phyloP scores from a whole-genome alignment of 768 basidiomycete species.

The Mycena vulgaris region DNA sequence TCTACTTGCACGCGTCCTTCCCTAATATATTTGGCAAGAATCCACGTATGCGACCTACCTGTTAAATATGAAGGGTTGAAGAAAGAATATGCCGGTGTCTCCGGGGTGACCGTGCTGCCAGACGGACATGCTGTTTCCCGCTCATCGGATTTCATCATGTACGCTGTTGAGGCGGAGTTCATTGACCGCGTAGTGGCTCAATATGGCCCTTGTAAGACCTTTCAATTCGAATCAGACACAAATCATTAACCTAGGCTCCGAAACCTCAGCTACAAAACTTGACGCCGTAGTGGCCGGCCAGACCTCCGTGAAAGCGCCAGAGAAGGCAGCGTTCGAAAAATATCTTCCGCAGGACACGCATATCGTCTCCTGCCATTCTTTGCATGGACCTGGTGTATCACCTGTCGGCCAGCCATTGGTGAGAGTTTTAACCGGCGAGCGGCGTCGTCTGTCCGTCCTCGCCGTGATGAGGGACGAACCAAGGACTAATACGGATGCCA shows the following conservation, averaged over 20 bases:
- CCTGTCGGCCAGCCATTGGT: slow-evolving; percentile 94
- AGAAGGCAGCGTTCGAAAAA: slow-evolving; percentile 90
- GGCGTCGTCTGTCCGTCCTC: not conserved
- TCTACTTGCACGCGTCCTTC: slow-evolving; percentile 13
- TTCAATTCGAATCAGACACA: not conserved
- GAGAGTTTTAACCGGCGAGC: too few relatives aligned
- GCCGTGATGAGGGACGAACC: not conserved
- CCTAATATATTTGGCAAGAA: slow-evolving; percentile 61
- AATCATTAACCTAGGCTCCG: slow-evolving; percentile 19
- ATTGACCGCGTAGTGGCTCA: slow-evolving; percentile 87
- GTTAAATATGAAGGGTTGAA: slow-evolving; percentile 60
- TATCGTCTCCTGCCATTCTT: slow-evolving; percentile 94
- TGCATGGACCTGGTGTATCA: slow-evolving; percentile 94
- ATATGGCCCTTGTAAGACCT: slow-evolving; percentile 90
- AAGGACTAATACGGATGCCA: not conserved
- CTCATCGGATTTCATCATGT: slow-evolving; percentile 93
- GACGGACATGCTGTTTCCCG: slow-evolving; percentile 93
- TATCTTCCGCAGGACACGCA: slow-evolving; percentile 88
- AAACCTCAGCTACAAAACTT: slow-evolving; percentile 84
- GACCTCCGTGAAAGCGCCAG: slow-evolving; percentile 97
- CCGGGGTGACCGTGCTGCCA: slow-evolving; percentile 76
- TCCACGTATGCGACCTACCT: slow-evolving; percentile 91
- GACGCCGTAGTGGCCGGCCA: slow-evolving; percentile 95
- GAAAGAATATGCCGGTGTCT: slow-evolving; percentile 50
- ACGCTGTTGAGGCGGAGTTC: slow-evolving; percentile 94